Evolutionary conservation across 345 rosid species (phyloP).

Genomic region (Eucalyptus cloeziana): DNA sequence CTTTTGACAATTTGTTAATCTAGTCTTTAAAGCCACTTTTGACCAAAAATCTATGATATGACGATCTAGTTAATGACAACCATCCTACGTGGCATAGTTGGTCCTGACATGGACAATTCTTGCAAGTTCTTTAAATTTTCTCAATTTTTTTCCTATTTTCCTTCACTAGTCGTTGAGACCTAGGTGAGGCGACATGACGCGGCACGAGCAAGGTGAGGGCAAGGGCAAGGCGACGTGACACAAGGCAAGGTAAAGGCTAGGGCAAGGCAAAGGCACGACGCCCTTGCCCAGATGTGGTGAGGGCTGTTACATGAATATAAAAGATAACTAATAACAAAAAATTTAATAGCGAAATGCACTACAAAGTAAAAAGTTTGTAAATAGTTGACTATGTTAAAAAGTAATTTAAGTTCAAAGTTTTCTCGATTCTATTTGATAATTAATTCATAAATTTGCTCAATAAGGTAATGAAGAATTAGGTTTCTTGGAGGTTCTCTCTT

Average conservation of each 20-base stretch:
- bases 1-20: not conserved
- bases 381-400: not conserved
- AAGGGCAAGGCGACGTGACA: not conserved
- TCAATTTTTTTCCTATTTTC: not conserved
- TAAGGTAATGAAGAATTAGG: not conserved
- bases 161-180: not conserved
- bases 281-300: not conserved
- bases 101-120: not conserved
- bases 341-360: accelerated
- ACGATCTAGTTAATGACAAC: not conserved
- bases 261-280: not conserved
- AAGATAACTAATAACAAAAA: not conserved
- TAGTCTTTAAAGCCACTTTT: not conserved
- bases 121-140: not conserved
- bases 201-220: not conserved
- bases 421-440: not conserved
- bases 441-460: not conserved
- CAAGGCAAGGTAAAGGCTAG: not conserved
- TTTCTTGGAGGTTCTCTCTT: not conserved
- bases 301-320: not conserved
- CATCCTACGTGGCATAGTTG: not conserved
- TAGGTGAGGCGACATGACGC: not conserved
- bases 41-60: accelerated
- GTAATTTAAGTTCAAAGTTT: not conserved
- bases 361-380: not conserved